A percentile compares a stretch with the other conserved stretches of the same genome.
These are phyloP conservation scores for Amanita exitialis DNA, from an alignment of 768 basidiomycete species.

Conservation along the genomic window DNA sequence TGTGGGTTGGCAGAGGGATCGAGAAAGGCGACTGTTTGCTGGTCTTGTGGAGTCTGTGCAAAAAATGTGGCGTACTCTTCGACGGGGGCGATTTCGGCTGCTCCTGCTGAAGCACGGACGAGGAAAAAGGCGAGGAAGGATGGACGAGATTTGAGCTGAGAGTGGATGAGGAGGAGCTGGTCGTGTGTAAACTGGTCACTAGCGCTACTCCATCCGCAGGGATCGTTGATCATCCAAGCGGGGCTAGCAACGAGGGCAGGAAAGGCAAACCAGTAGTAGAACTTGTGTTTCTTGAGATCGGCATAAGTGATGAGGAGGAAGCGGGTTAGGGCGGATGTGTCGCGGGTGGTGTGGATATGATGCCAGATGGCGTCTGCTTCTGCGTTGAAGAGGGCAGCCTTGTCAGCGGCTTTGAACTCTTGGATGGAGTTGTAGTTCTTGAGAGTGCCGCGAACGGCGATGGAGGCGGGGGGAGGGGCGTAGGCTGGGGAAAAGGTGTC, in stretches of 20 bases:
- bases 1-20: constrained; percentile 76
- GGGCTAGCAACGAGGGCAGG: constrained; percentile 88
- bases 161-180: constrained; percentile 45
- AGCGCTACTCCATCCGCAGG: constrained; percentile 44
- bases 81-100: constrained; percentile 35
- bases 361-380: constrained; percentile 73
- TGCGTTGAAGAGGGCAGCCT: constrained; percentile 75
- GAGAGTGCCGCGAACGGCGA: constrained; percentile 51
- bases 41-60: constrained; percentile 15
- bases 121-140: constrained; percentile 52
- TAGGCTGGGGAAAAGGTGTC: constrained; percentile 47
- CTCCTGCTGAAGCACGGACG: constrained; percentile 24
- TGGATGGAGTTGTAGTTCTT: constrained; percentile 98
- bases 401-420: constrained; percentile 86
- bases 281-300: constrained; percentile 97
- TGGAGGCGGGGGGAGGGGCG: constrained; percentile 39
- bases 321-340: constrained; percentile 49
- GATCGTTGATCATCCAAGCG: constrained; percentile 70
- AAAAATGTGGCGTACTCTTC: constrained; percentile 55
- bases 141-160: constrained; percentile 29
- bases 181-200: constrained; percentile 30
- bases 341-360: constrained; percentile 38
- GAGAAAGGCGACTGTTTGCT: constrained; percentile 50
- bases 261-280: constrained; percentile 97
- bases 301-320: constrained; percentile 92